phyloP scores from a whole-genome alignment of 1,139 yeast genomes.

The Hansenula lynferdii region DNA sequence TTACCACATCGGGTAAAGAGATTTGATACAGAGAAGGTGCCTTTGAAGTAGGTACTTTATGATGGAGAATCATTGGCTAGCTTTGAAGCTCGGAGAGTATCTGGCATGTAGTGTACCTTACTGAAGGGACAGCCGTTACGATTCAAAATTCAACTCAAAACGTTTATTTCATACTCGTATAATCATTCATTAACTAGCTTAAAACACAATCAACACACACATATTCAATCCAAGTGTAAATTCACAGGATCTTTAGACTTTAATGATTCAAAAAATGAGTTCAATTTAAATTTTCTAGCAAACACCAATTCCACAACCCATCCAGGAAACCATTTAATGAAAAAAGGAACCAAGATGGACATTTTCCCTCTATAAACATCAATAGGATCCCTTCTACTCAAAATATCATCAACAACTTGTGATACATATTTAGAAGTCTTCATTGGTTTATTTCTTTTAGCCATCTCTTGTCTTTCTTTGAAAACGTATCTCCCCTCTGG shows the following conservation, averaged over 20 bases:
- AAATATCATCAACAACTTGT: constrained; percentile 46
- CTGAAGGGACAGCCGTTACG: too few species aligned
- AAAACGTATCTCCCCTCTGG: constrained; percentile 48
- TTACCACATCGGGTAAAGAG: too few species aligned
- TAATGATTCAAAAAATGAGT: constrained; percentile 23
- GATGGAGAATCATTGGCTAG: too few species aligned
- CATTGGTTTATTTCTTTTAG: constrained; percentile 56
- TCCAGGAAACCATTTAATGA: constrained; percentile 40
- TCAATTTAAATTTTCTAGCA: constrained; percentile 44
- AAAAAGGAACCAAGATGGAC: constrained; percentile 35
- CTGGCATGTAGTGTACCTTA: too few species aligned
- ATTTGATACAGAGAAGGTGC: too few species aligned
- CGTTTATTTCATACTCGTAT: too few species aligned
- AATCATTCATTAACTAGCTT: too few species aligned
- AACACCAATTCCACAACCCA: constrained; percentile 42
- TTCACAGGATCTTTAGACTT: constrained; percentile 14
- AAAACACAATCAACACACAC: too few species aligned
- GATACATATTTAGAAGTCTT: constrained; percentile 50
- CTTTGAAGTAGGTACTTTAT: too few species aligned
- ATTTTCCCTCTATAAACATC: constrained; percentile 53
- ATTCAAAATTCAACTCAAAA: too few species aligned
- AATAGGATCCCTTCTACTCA: constrained; percentile 33
- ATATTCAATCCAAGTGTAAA: constrained; percentile 15
- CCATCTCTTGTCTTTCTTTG: constrained; percentile 53
- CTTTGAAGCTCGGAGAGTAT: too few species aligned